Percentiles rank a stretch among this genome's conserved stretches.
phyloP scores from a whole-genome alignment of 352 stramenopile species.

The Globisporangium nagaii region DNA sequence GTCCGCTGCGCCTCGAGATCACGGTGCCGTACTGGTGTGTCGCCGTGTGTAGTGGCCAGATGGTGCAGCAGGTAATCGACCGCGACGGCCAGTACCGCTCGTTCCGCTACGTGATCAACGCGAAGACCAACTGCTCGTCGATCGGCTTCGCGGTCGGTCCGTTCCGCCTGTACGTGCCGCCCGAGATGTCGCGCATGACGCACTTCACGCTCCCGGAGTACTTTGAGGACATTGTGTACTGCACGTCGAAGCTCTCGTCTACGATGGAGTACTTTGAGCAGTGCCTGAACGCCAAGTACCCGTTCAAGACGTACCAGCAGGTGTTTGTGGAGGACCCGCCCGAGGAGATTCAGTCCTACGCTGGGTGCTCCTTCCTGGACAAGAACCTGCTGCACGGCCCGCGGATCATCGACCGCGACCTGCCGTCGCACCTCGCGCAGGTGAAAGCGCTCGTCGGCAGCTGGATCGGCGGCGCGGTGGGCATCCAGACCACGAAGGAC shows the following conservation, averaged over 20 bases:
- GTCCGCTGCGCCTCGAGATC: slow-evolving; percentile 68
- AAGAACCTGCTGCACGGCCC: slow-evolving; percentile 75
- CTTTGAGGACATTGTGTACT: slow-evolving; percentile 74
- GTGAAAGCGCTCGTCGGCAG: slow-evolving; percentile 73
- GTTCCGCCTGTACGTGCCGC: slow-evolving; percentile 67
- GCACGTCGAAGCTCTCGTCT: slow-evolving; percentile 63
- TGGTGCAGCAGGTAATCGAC: slow-evolving; percentile 78
- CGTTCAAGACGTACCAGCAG: slow-evolving; percentile 85
- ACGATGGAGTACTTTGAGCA: slow-evolving; percentile 78
- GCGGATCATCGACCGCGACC: slow-evolving; percentile 74
- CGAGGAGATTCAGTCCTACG: slow-evolving; percentile 65
- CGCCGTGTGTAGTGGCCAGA: slow-evolving; percentile 74
- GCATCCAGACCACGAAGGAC: slow-evolving; percentile 82
- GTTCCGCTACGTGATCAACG: slow-evolving; percentile 76
- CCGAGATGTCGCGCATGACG: slow-evolving; percentile 77
- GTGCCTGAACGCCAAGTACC: slow-evolving; percentile 61
- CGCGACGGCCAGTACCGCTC: slow-evolving; percentile 52
- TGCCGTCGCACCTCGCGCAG: slow-evolving; percentile 77
- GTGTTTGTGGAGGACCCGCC: slow-evolving; percentile 83
- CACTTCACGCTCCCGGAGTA: slow-evolving; percentile 77
- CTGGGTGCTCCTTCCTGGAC: slow-evolving; percentile 62
- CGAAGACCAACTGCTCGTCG: slow-evolving; percentile 78
- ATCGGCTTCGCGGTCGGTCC: slow-evolving; percentile 77
- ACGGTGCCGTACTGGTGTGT: slow-evolving; percentile 81
- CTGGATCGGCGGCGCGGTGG: slow-evolving; percentile 74